Evolutionary conservation across 805 yeast species (phyloP).

Genomic region (Candida germanica): DNA sequence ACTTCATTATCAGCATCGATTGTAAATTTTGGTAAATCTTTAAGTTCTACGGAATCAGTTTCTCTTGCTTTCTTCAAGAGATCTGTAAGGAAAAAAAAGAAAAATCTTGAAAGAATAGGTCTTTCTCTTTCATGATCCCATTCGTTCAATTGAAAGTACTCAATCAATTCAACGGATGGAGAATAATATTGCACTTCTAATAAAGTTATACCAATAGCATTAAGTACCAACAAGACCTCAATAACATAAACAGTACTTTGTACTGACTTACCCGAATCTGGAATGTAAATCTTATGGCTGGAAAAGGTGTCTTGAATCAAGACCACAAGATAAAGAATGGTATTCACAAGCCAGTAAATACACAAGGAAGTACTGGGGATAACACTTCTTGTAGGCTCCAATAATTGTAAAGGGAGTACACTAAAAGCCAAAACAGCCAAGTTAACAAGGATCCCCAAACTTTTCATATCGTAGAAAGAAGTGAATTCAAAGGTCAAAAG

Average conservation of each 20-base stretch:
- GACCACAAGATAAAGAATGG: constrained; percentile 11
- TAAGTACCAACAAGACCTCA: constrained; percentile 16
- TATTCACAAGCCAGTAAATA: constrained; percentile 33
- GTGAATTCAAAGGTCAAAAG: constrained; percentile 10
- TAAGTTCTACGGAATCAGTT: constrained; percentile 14
- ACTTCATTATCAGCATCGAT: constrained; percentile 14
- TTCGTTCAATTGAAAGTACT: constrained; percentile 21
- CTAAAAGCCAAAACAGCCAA: constrained; percentile 11
- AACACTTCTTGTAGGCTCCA: constrained; percentile 41
- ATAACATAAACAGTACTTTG: constrained; percentile 8
- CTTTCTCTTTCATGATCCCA: constrained; percentile 23
- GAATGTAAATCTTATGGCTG: constrained; percentile 15
- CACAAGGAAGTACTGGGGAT: constrained; percentile 38
- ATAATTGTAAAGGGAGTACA: constrained; percentile 40
- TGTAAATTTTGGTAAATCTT: constrained; percentile 62
- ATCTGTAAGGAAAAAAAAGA: constrained; percentile 8
- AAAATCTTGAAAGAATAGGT: constrained; percentile 16
- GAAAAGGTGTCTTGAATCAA: constrained; percentile 20
- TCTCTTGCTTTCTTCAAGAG: constrained; percentile 6
- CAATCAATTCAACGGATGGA: constrained; percentile 19
- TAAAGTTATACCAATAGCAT: constrained; percentile 15
- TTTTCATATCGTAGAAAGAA: constrained; percentile 6
- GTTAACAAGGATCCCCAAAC: constrained; percentile 8
- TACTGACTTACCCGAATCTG: constrained; percentile 5
- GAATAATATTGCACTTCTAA: constrained; percentile 17